Base-by-base conservation (phyloP, 257 asterid species). In the Paraleonurus japonicus region DNA sequence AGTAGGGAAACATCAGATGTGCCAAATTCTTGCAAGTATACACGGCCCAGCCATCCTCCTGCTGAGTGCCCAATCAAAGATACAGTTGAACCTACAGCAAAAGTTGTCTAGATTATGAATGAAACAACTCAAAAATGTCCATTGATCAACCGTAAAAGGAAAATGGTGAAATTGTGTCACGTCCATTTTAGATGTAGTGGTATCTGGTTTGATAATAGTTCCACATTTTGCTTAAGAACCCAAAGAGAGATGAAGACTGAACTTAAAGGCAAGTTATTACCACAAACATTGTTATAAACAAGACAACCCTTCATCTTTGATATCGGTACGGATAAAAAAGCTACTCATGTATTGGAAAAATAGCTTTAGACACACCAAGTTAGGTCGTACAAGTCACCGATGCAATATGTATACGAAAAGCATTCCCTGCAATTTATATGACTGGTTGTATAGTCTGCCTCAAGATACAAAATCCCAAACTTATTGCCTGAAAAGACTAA, bases 21-120 rank as follows among this genome's bases (percentile, higher is more conserved):
- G 69, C 92, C 92, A 22, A 81, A 87, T 70, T 93, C 96, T 81
- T 93, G 92, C 88, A 93, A 74, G 79, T 90, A 89, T 57, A 93
- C 88, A 60, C 98, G 92, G 61, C 88, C 98, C 50, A 93, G 86
- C 98, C 98, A 93, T 81, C 97, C 98, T 59, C 98, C 98, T 3
- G 98, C 97, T 61, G 98, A 93, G 81, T 90, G 97, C 48, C 97
- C 98, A 75, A 90, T 79, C 78, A 93, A 65, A 35, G 98, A 87
- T 86, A 93, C 70, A 35, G 64, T 67, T 73, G 89, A 87, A 81
- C 92, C 98, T 92, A 79, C 87, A 85, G 60, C 16, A 73, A 33
- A 77, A 76, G 72, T 75, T 48, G 75, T 57, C 80, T 74, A 67
- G 65, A 76, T 82, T 65, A 73, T 76, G 45, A 61, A 30, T 57